Conservation (phyloP, 2,329 filamentous ascomycete species). For the Ustulina deusta region DNA sequence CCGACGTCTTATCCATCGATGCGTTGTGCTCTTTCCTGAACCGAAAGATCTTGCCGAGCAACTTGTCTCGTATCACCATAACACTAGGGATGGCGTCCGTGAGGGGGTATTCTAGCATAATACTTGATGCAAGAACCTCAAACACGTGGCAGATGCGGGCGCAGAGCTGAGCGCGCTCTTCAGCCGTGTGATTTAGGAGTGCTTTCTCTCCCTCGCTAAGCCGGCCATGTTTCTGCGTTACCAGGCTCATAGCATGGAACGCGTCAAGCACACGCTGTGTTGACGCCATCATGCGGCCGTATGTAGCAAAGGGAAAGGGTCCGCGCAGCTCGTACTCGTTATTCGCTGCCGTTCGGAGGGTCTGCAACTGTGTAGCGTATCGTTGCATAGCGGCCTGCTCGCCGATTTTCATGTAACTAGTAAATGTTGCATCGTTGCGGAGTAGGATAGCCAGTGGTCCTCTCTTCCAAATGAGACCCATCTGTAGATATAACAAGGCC, state of each 20-base stretch:
- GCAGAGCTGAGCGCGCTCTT: conserved; percentile 84
- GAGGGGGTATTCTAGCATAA: conserved; percentile 94
- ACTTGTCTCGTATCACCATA: conserved; percentile 80
- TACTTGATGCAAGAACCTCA: conserved; percentile 87
- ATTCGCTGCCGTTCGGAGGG: conserved; percentile 76
- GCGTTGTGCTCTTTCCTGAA: conserved; percentile 78
- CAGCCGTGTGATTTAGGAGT: conserved; percentile 80
- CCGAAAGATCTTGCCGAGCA: conserved; percentile 88
- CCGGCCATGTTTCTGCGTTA: conserved; percentile 82
- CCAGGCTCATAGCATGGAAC: conserved; percentile 95
- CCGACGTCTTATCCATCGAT: conserved; percentile 51
- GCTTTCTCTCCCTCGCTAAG: conserved; percentile 84
- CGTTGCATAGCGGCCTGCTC: conserved; percentile 90
- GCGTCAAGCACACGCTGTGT: conserved; percentile 90
- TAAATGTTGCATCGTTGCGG: conserved; percentile 64
- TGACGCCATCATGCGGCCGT: conserved; percentile 79
- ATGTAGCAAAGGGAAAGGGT: conserved; percentile 82
- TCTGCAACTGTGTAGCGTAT: conserved; percentile 80
- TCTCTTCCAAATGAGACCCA: conserved; percentile 96
- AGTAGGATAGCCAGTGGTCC: conserved; percentile 84
- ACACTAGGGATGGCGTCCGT: conserved; percentile 90
- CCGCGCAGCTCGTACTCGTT: conserved; percentile 90
- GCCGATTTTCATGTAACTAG: conserved; percentile 84
- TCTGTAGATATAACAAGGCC: conserved; percentile 90
- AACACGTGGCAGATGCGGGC: conserved; percentile 90